Evolutionary conservation across 352 stramenopile species (phyloP).

Genomic region (Pythium monospermum): DNA sequence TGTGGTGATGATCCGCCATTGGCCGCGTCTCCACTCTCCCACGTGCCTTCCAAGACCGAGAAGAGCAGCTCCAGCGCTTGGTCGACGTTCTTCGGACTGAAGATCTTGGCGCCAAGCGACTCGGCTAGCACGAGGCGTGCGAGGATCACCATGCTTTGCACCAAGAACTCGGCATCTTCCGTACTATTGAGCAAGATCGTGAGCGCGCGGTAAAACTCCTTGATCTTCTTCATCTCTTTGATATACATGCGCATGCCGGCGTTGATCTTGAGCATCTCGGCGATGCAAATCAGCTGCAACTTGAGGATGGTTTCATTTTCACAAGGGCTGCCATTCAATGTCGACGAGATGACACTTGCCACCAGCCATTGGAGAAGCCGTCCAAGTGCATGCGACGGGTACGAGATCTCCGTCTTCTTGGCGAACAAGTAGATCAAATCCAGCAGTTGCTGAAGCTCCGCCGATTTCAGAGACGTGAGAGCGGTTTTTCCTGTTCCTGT

Average conservation of each 20-base stretch:
- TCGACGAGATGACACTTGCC: conserved; percentile 33
- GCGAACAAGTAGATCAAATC: conserved; percentile 59
- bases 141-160: conserved; percentile 76
- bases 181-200: conserved; percentile 81
- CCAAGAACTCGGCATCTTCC: conserved; percentile 62
- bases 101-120: conserved; percentile 72
- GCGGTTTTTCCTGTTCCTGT: background rate
- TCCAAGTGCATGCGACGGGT: conserved; percentile 61
- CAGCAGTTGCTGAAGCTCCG: conserved; percentile 36
- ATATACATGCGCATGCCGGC: conserved; percentile 69
- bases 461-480: background rate
- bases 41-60: conserved; percentile 61
- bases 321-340: conserved; percentile 33
- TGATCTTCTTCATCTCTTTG: conserved; percentile 76
- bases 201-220: conserved; percentile 76
- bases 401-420: conserved; percentile 49
- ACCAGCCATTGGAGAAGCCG: conserved; percentile 69
- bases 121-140: conserved; percentile 67
- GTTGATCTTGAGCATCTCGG: conserved; percentile 64
- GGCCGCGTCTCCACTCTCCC: conserved; percentile 27
- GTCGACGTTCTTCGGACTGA: conserved; percentile 76
- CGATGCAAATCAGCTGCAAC: conserved; percentile 59
- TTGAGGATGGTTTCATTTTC: conserved; percentile 53
- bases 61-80: conserved; percentile 70
- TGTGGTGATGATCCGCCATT: too few species aligned